Conservation (phyloP, 176 grass and related monocot species). For the Pontederia crassipes region DNA sequence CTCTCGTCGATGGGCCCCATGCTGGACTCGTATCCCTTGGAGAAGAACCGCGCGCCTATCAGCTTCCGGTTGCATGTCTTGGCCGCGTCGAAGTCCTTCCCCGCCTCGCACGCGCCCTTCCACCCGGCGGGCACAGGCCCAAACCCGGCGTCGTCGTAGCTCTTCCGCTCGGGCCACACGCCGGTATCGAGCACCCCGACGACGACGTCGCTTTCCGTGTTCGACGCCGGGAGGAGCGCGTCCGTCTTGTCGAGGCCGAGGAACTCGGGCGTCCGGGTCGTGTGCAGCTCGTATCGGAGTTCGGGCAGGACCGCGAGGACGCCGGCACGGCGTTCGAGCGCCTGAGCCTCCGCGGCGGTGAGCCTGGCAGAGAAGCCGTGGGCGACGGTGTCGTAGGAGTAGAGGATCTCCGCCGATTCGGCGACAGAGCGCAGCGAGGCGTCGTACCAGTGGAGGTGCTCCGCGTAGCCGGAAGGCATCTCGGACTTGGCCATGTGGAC, state of each 20-base stretch:
- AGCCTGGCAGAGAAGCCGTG: conserved; percentile 83
- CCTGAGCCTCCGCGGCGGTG: conserved; percentile 34
- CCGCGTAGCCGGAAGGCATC: conserved; percentile 49
- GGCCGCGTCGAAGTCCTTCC: conserved; percentile 37
- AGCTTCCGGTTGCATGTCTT: conserved; percentile 67
- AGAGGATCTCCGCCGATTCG: conserved; percentile 43
- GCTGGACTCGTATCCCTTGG: conserved; percentile 58
- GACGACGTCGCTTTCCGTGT: conserved; percentile 44
- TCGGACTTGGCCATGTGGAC: conserved; percentile 80
- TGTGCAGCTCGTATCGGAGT: conserved; percentile 64
- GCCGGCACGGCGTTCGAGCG: conserved; percentile 21
- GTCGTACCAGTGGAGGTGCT: conserved; percentile 81
- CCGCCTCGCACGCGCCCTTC: conserved; percentile 52
- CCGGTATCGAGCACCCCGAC: conserved; percentile 81
- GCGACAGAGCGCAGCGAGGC: conserved; percentile 62
- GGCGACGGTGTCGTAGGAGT: conserved; percentile 60
- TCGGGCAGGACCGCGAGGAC: conserved; percentile 67
- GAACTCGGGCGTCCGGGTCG: conserved; percentile 90
- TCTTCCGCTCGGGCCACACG: conserved; percentile 73
- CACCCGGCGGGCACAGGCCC: conserved; percentile 40
- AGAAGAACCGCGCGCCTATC: conserved; percentile 70
- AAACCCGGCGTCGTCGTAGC: conserved; percentile 63
- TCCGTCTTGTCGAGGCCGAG: conserved; percentile 42
- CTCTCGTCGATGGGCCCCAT: conserved; percentile 63
- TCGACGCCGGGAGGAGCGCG: conserved; percentile 38